Evolutionary conservation across 2,329 filamentous ascomycete species (phyloP).

Genomic region (Alternaria tenuissima): DNA sequence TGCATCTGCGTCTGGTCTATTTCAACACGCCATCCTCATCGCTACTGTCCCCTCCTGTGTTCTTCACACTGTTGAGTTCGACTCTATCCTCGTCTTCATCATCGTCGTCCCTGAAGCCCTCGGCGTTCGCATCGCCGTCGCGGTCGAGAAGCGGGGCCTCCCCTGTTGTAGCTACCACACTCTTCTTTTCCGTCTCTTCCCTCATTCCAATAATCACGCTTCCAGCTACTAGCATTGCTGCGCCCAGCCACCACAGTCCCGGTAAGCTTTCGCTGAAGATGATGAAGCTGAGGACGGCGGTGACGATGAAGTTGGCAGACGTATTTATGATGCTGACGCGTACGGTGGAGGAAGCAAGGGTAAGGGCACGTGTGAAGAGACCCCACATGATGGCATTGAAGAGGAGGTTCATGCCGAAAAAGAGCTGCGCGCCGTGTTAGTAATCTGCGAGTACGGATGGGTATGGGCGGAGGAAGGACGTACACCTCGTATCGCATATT

Average conservation of each 20-base stretch:
- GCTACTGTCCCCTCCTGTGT: conserved; percentile 26
- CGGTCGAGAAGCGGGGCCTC: conserved; percentile 32
- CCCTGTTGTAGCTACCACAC: conserved; percentile 32
- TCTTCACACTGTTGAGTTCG: conserved; percentile 42
- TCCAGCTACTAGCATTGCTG: conserved; percentile 74
- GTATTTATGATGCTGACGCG: conserved; percentile 85
- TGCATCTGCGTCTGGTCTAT: conserved; percentile 18
- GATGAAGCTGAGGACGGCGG: conserved; percentile 72
- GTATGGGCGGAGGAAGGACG: conserved; percentile 31
- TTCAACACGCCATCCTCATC: conserved; percentile 46
- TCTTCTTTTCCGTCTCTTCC: conserved; percentile 60
- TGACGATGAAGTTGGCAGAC: conserved; percentile 81
- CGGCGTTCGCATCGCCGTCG: conserved; percentile 23
- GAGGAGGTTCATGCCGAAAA: conserved; percentile 76
- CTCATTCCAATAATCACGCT: conserved; percentile 80
- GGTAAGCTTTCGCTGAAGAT: conserved; percentile 78
- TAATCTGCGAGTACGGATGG: conserved; percentile 7
- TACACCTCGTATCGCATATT: conserved; percentile 62
- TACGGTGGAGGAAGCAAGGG: conserved; percentile 75
- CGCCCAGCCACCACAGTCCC: conserved; percentile 79
- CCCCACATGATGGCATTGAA: conserved; percentile 88
- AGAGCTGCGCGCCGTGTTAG: conserved; percentile 61
- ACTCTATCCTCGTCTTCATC: conserved; percentile 34
- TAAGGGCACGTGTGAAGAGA: conserved; percentile 80
- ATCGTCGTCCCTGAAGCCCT: conserved; percentile 48